phyloP scores from a whole-genome alignment of 139 green algal genomes.

The Haematococcus sp. region DNA sequence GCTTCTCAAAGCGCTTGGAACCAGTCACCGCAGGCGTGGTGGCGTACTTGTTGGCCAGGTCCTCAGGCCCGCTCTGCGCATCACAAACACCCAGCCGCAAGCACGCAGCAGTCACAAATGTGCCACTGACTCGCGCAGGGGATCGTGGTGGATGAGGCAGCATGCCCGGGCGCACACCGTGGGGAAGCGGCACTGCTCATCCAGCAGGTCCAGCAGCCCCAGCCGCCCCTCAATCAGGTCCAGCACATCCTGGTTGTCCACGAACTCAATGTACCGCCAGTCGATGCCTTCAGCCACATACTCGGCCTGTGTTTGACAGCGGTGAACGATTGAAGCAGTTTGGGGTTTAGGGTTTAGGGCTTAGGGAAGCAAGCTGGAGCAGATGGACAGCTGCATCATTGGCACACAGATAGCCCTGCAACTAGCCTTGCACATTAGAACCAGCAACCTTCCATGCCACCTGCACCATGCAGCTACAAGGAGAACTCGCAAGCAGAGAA shows the following conservation, averaged over 20 bases:
- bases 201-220: slow-evolving; percentile 93
- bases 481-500: no score
- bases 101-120: no score
- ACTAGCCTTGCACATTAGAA: no score
- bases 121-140: no score
- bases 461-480: no score
- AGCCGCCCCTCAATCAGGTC: slow-evolving; percentile 90
- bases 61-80: slow-evolving; percentile 21
- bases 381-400: no score
- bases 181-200: slow-evolving; percentile 85
- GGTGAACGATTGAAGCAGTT: neutral
- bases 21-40: slow-evolving; percentile 21
- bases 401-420: no score
- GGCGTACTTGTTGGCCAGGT: slow-evolving; percentile 77
- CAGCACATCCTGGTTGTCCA: slow-evolving; percentile 97
- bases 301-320: no score
- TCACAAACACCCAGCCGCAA: neutral
- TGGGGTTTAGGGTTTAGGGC: no score
- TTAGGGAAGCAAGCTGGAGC: neutral
- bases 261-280: slow-evolving; percentile 97
- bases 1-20: slow-evolving; percentile 79
- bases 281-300: slow-evolving; percentile 97
- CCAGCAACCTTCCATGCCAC: no score
- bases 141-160: no score
- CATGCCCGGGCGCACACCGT: slow-evolving; percentile 26